Conservation (phyloP, 2,329 filamentous ascomycete species). For the Trichoderma citrinoviride region DNA sequence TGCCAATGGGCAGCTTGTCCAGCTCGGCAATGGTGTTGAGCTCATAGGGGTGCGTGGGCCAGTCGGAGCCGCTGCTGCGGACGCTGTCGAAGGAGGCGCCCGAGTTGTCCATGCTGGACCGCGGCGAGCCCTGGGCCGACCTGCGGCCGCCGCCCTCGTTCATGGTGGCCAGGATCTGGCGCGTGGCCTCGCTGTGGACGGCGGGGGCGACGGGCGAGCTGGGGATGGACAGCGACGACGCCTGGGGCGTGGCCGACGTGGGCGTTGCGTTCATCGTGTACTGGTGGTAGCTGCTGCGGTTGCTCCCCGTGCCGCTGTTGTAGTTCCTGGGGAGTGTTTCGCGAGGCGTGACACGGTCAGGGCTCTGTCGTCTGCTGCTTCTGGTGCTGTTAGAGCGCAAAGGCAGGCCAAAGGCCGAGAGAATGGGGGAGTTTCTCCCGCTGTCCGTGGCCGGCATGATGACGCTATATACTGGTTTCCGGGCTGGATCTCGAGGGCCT, state of each 20-base stretch:
- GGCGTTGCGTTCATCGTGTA: constrained; percentile 9
- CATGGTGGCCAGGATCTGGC: constrained; percentile 30
- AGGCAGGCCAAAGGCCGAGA: constrained; percentile 37
- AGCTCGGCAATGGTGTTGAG: constrained; percentile 41
- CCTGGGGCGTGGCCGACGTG: constrained; percentile 16
- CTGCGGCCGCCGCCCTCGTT: constrained; percentile 37
- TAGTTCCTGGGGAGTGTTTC: constrained; percentile 20
- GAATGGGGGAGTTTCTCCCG: constrained; percentile 28
- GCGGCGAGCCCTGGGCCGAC: constrained; percentile 25
- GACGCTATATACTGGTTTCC: constrained; percentile 14
- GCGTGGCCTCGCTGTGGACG: constrained; percentile 26
- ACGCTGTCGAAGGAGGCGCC: constrained; percentile 38
- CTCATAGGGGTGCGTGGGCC: constrained; percentile 41
- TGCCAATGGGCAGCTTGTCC: constrained; percentile 38
- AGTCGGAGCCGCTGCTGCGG: constrained; percentile 38
- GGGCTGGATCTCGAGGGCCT: neutral
- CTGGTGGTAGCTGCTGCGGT: constrained; percentile 13
- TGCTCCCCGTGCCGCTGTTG: constrained; percentile 16
- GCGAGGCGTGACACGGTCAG: constrained; percentile 22
- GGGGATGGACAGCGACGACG: constrained; percentile 5
- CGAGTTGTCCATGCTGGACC: constrained; percentile 30
- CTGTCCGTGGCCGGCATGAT: constrained; percentile 30
- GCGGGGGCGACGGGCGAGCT: constrained; percentile 12
- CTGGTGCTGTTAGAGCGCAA: constrained; percentile 30
- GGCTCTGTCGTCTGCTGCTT: constrained; percentile 22